Conservation (phyloP, 2,329 filamentous ascomycete genomes). For the Chaetothyriales sp. region DNA sequence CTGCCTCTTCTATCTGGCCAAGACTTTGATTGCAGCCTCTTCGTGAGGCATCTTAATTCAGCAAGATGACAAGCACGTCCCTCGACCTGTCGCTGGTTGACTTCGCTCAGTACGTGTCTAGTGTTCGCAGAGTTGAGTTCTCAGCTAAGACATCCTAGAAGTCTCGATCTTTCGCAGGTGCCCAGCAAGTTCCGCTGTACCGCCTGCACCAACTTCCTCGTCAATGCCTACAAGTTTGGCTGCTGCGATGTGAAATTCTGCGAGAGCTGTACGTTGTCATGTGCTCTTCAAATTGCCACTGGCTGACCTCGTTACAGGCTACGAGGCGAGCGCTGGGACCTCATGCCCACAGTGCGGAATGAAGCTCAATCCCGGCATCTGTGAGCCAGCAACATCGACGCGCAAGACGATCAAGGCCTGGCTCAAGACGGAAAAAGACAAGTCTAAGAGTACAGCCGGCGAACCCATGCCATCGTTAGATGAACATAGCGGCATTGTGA, state of each 20-base stretch:
- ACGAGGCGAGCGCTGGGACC: constrained; percentile 43
- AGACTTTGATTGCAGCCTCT: not conserved
- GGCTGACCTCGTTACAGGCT: constrained; percentile 8
- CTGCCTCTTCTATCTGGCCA: not conserved
- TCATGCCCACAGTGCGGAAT: constrained; percentile 91
- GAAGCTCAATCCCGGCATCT: constrained; percentile 71
- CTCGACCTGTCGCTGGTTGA: constrained; percentile 13
- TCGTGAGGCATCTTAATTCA: not conserved
- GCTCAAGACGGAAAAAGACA: constrained; percentile 79
- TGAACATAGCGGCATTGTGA: not conserved
- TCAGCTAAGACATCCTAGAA: constrained; percentile 34
- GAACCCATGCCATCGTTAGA: constrained; percentile 19
- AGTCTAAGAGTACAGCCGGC: constrained; percentile 44
- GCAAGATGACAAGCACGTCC: constrained; percentile 7
- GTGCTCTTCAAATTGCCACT: not conserved
- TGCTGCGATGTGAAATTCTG: constrained; percentile 96
- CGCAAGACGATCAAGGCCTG: constrained; percentile 86
- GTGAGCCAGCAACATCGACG: constrained; percentile 74
- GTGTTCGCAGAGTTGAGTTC: not conserved
- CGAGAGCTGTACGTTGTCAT: constrained; percentile 55
- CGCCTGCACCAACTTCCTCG: constrained; percentile 75
- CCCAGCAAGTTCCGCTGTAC: constrained; percentile 94
- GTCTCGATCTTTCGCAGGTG: constrained; percentile 65
- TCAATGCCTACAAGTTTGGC: constrained; percentile 79
- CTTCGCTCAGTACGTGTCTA: constrained; percentile 15